Evolutionary conservation across 2,329 filamentous ascomycete genomes (phyloP).

Genomic region (Calonectria pseudoreteaudii): DNA sequence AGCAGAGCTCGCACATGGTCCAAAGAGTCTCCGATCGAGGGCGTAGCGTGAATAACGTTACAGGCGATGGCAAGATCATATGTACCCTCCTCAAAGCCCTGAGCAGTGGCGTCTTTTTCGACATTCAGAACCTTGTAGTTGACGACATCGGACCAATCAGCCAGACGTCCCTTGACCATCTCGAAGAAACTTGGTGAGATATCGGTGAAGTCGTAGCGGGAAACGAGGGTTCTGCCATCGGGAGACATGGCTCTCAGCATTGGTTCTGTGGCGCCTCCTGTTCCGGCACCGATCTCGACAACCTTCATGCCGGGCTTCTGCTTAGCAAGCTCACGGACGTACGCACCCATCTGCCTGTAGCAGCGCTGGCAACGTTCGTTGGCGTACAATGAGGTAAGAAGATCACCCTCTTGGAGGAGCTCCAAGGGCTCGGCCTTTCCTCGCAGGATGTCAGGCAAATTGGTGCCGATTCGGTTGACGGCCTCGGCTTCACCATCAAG

Average conservation of each 20-base stretch:
- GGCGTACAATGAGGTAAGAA: conserved; percentile 16
- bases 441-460: conserved; percentile 5
- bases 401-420: conserved; percentile 5
- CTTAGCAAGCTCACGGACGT: conserved; percentile 47
- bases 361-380: conserved; percentile 19
- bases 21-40: conserved; percentile 30
- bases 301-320: conserved; percentile 48
- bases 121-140: conserved; percentile 43
- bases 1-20: conserved; percentile 33
- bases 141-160: conserved; percentile 39
- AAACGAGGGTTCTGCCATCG: conserved; percentile 3
- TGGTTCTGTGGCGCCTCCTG: conserved; percentile 51
- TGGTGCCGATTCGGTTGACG: conserved; percentile 8
- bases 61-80: conserved; percentile 53
- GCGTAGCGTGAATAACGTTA: conserved; percentile 45
- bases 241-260: conserved; percentile 47
- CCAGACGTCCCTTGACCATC: conserved; percentile 37
- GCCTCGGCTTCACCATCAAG: conserved; percentile 17
- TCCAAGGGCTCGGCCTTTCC: conserved; percentile 4
- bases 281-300: conserved; percentile 56
- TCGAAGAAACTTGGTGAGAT: conserved; percentile 57
- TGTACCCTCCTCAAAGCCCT: conserved; percentile 47
- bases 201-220: conserved; percentile 58
- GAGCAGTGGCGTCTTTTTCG: conserved; percentile 42
- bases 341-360: background rate